phyloP scores from a whole-genome alignment of 495 filamentous ascomycete species.

The Podospora bellae-mahoneyi region DNA sequence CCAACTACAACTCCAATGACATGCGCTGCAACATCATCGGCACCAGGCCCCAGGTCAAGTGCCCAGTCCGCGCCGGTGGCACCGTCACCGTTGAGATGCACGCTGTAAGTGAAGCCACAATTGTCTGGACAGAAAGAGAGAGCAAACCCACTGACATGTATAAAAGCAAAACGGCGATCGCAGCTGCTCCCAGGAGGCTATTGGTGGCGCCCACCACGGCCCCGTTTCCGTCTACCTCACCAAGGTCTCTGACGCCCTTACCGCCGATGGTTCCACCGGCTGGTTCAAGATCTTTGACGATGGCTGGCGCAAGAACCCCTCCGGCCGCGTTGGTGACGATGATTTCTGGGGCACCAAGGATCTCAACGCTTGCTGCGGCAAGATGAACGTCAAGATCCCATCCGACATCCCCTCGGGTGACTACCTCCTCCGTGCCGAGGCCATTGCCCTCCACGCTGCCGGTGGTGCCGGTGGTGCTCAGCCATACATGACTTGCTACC shows the following conservation, averaged over 20 bases:
- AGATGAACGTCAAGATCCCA: slow-evolving; percentile 48
- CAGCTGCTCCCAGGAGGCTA: slow-evolving; percentile 43
- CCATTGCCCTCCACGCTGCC: slow-evolving; percentile 50
- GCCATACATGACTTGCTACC: slow-evolving; percentile 53
- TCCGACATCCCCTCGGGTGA: slow-evolving; percentile 47
- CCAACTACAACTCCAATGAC: slow-evolving; percentile 37
- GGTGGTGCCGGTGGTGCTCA: slow-evolving; percentile 41
- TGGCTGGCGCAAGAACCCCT: slow-evolving; percentile 41
- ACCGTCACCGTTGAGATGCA: slow-evolving; percentile 55
- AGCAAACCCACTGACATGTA: slow-evolving; percentile 25
- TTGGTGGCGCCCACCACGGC: slow-evolving; percentile 49
- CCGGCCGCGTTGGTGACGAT: slow-evolving; percentile 37
- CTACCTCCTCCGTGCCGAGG: slow-evolving; percentile 53
- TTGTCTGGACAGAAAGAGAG: neutral
- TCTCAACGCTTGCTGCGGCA: slow-evolving; percentile 52
- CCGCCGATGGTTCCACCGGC: slow-evolving; percentile 40
- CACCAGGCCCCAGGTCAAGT: slow-evolving; percentile 37
- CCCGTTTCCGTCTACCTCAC: slow-evolving; percentile 54
- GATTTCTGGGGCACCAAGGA: slow-evolving; percentile 52
- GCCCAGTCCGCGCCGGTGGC: slow-evolving; percentile 45
- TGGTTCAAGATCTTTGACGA: slow-evolving; percentile 56
- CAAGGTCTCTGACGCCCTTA: slow-evolving; percentile 48
- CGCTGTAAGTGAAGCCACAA: slow-evolving; percentile 31
- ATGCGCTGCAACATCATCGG: slow-evolving; percentile 44
- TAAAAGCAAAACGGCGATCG: slow-evolving; percentile 42